Evolutionary conservation across 2,329 filamentous ascomycete species (phyloP).

Genomic region (Escovopsis sp.): DNA sequence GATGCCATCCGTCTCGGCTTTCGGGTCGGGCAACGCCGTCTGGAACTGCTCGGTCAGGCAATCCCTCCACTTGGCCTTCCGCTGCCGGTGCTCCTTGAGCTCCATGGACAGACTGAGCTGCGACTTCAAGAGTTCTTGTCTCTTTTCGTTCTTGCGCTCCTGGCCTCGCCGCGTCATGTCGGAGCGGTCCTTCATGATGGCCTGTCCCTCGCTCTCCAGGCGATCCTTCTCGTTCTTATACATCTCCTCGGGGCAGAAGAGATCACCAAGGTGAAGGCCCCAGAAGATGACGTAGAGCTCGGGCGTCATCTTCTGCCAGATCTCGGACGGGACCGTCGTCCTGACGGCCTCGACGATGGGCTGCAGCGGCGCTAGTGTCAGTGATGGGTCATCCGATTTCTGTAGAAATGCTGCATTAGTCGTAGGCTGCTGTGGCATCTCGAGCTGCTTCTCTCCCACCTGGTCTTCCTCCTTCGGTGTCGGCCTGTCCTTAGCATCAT

Average conservation of each 20-base stretch:
- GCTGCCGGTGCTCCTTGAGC: conserved; percentile 51
- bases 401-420: conserved; percentile 13
- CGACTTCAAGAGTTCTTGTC: conserved; percentile 52
- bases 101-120: conserved; percentile 59
- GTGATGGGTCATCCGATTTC: conserved; percentile 20
- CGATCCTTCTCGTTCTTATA: conserved; percentile 64
- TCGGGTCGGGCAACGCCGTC: conserved; percentile 58
- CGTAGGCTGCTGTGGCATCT: conserved; percentile 2
- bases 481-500: conserved; percentile 13
- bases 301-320: conserved; percentile 56
- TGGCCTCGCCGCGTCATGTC: conserved; percentile 54
- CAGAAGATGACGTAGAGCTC: conserved; percentile 87
- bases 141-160: conserved; percentile 48
- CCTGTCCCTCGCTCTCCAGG: conserved; percentile 49
- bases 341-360: conserved; percentile 57
- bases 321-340: conserved; percentile 41
- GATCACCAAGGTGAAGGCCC: conserved; percentile 71
- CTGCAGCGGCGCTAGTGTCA: conserved; percentile 34
- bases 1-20: conserved; percentile 47
- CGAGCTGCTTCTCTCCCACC: conserved; percentile 11
- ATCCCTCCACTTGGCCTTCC: conserved; percentile 50
- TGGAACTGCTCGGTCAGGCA: conserved; percentile 62
- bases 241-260: conserved; percentile 58
- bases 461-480: conserved; percentile 16
- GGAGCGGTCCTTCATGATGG: conserved; percentile 53